Evolutionary conservation across 2,329 filamentous ascomycete genomes (phyloP).

Genomic region (Thelonectria olida): DNA sequence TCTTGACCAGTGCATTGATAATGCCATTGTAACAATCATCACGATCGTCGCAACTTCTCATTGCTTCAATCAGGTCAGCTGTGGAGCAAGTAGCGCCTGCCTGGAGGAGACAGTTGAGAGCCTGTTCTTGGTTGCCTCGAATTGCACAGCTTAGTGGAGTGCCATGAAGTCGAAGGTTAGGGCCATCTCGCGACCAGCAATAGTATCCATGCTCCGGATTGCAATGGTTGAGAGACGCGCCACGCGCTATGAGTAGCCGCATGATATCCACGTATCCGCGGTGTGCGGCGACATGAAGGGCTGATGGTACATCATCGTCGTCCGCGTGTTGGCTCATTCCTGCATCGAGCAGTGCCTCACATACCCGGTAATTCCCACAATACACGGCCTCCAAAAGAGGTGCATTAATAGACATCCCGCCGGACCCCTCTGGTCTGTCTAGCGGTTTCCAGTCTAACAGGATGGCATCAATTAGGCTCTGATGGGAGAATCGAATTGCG

Average conservation of each 20-base stretch:
- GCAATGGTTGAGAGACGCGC: not conserved
- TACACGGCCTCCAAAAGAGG: not conserved
- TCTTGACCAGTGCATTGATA: not conserved
- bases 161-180: too few species aligned
- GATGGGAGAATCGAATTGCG: not conserved
- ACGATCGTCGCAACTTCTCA: too few species aligned
- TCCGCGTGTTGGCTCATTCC: not conserved
- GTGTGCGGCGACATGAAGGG: not conserved
- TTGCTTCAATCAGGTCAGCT: not conserved
- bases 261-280: not conserved
- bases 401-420: not conserved
- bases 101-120: not conserved
- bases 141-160: not conserved
- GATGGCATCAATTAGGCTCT: not conserved
- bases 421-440: not conserved
- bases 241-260: not conserved
- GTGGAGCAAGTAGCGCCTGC: not conserved
- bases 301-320: not conserved
- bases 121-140: not conserved
- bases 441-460: not conserved
- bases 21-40: not conserved
- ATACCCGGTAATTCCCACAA: not conserved
- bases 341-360: not conserved
- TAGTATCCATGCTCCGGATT: not conserved
- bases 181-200: too few species aligned